phyloP scores from a whole-genome alignment of 805 yeast species.

The Starmerella powellii region DNA sequence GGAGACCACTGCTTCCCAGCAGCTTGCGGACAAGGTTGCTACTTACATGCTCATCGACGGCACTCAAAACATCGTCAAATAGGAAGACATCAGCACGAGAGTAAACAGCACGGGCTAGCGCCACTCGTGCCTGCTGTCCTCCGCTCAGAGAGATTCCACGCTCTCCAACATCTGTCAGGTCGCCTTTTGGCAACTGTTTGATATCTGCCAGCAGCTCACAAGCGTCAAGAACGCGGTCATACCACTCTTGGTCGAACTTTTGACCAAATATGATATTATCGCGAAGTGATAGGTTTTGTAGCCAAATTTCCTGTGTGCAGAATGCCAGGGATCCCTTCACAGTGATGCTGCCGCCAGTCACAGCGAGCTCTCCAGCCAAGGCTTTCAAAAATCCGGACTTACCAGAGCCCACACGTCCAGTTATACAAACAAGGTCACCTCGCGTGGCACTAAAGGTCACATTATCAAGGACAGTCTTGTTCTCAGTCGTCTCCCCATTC shows the following conservation, averaged over 20 bases:
- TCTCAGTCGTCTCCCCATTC: slow-evolving; percentile 42
- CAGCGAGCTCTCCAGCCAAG: slow-evolving; percentile 63
- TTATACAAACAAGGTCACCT: slow-evolving; percentile 68
- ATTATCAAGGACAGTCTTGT: slow-evolving; percentile 29
- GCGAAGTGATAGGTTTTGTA: slow-evolving; percentile 75
- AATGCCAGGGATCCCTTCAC: slow-evolving; percentile 67
- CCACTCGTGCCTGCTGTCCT: slow-evolving; percentile 92
- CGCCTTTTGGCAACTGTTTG: slow-evolving; percentile 74
- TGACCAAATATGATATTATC: slow-evolving; percentile 89
- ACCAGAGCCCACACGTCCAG: slow-evolving; percentile 79
- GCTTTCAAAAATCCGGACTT: slow-evolving; percentile 69
- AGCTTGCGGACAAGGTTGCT: slow-evolving; percentile 62
- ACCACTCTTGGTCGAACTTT: slow-evolving; percentile 67
- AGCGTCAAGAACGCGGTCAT: slow-evolving; percentile 67
- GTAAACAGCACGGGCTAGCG: slow-evolving; percentile 92
- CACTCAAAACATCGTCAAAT: slow-evolving; percentile 85
- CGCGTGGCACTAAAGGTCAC: slow-evolving; percentile 52
- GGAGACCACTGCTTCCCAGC: slow-evolving; percentile 65
- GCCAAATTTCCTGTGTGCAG: slow-evolving; percentile 85
- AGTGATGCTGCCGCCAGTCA: slow-evolving; percentile 51
- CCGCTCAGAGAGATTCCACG: slow-evolving; percentile 94
- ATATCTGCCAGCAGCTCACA: slow-evolving; percentile 80
- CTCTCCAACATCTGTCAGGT: slow-evolving; percentile 87
- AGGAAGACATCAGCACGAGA: slow-evolving; percentile 85
- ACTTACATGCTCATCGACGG: slow-evolving; percentile 96